Percentiles rank a stretch among this genome's conserved stretches.
phyloP scores from a whole-genome alignment of 2,329 filamentous ascomycete species.

The Fusarium sambucinum region DNA sequence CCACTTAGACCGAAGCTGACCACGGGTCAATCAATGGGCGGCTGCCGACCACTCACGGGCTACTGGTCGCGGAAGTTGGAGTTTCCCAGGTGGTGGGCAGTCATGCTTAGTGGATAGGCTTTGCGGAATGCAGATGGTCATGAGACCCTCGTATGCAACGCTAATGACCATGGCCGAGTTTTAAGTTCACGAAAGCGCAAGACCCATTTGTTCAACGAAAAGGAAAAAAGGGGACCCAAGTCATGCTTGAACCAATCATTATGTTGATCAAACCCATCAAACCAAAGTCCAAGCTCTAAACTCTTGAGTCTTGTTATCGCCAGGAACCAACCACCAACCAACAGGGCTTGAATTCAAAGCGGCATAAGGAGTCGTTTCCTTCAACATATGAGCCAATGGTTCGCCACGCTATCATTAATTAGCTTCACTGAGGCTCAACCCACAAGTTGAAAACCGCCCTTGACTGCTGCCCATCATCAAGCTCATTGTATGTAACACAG shows the following conservation, averaged over 20 bases:
- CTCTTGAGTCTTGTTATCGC: conserved; percentile 4
- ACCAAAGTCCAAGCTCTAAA: conserved; percentile 19
- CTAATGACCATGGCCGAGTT: conserved; percentile 47
- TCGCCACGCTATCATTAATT: conserved; percentile 15
- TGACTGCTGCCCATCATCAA: neutral
- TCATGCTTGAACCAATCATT: conserved; percentile 40
- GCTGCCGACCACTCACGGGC: conserved; percentile 35
- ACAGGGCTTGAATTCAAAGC: conserved; percentile 20
- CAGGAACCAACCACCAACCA: conserved; percentile 36
- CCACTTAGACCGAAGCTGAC: conserved; percentile 33
- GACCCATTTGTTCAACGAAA: conserved; percentile 45
- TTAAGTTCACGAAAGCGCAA: conserved; percentile 48
- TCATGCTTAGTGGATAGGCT: conserved; percentile 41
- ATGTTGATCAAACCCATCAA: conserved; percentile 5
- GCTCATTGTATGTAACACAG: neutral
- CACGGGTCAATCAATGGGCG: conserved; percentile 20
- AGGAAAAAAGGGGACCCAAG: conserved; percentile 39
- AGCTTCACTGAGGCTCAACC: conserved; percentile 26
- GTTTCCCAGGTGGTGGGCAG: conserved; percentile 39
- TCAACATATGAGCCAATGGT: neutral
- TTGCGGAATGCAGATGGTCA: conserved; percentile 49
- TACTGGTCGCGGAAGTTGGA: conserved; percentile 35
- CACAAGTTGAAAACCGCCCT: neutral
- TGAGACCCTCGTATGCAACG: conserved; percentile 49
- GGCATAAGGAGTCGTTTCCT: neutral